Evolutionary conservation across 106 monocot genomes (phyloP), one percentile per base, ranked within the genome.

Genomic region (Dendrobium huoshanense): DNA sequence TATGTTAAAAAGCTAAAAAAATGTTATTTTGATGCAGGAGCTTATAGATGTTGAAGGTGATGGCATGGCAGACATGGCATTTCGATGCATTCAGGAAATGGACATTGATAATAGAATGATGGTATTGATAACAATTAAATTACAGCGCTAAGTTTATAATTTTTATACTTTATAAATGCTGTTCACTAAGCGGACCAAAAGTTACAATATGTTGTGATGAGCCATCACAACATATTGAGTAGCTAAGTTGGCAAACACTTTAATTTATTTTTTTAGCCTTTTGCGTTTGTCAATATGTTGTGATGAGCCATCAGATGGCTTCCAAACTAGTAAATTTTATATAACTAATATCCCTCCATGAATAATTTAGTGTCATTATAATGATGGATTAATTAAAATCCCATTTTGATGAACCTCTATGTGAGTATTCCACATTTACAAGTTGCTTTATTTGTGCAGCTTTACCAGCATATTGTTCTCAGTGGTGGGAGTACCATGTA

Each of bases 401-500:
- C 15, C 31, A 70, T 37, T 37, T 33, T 33, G n/a, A 70, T 70
- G 22, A n/a, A 61, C 0, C 15, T 56, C 56, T 2, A 15, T 56
- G 56, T 11, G 19, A 56, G 19, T 56, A 15, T 10, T 61, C 61
- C 22, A 22, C 20, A 70, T 70, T 37, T 70, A 16, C 70, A 70
- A 13, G 33, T 70, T 70, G 37, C 37, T 15, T 80, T 48, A 27
- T 78, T 80, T 86, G 81, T 40, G 80, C 89, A 98, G 98, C 91
- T 98, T 17, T 98, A 98, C 87, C 98, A 98, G 78, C 98, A 98
- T 85, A 98, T 98, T 83, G 98, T 98, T 84, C 89, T 98, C 1
- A 98, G 98, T 88, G 98, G 98, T 73, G 98, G 98, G 78, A 98
- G 98, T 84, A 98, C 98, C 51, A 98, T 98, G 98, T 98, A 98